Conservation (phyloP, 495 filamentous ascomycete species). For the Ramalina peruviana region DNA sequence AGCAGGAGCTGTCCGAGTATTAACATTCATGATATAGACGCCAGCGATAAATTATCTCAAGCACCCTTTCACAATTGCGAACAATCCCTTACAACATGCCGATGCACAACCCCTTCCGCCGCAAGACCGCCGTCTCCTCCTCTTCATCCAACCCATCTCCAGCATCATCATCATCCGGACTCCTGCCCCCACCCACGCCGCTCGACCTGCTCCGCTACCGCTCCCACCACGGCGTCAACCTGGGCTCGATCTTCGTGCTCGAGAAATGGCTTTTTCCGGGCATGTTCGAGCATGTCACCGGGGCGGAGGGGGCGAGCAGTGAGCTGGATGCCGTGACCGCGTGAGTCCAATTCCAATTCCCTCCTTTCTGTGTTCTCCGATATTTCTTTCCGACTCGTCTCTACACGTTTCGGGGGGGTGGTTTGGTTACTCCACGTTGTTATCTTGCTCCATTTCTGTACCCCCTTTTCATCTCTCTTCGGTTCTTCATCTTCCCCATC, state of each 20-base stretch:
- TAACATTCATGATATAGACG: too few species aligned
- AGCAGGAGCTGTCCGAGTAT: too few species aligned
- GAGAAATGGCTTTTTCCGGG: constrained; percentile 36
- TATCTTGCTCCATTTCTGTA: too few species aligned
- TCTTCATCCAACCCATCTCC: constrained; percentile 65
- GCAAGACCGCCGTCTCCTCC: background rate
- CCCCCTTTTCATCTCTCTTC: too few species aligned
- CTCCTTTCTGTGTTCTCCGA: background rate
- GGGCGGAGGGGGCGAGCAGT: constrained; percentile 7
- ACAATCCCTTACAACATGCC: too few species aligned
- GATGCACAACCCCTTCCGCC: too few species aligned
- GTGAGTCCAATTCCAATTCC: constrained; percentile 1
- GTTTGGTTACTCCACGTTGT: too few species aligned
- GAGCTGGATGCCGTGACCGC: constrained; percentile 35
- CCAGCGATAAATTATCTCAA: too few species aligned
- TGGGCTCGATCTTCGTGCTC: constrained; percentile 41
- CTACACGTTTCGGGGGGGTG: too few species aligned
- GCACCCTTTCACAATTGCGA: too few species aligned
- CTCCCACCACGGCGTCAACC: constrained; percentile 41
- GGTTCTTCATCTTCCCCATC: too few species aligned
- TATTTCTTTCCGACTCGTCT: background rate
- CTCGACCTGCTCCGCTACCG: constrained; percentile 37
- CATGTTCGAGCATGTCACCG: constrained; percentile 24
- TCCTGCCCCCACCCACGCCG: constrained; percentile 21
- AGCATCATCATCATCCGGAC: constrained; percentile 32